Percentiles rank a stretch among this genome's conserved stretches.
phyloP scores from a whole-genome alignment of 306 rosid species.

The Mucuna pruriens region DNA sequence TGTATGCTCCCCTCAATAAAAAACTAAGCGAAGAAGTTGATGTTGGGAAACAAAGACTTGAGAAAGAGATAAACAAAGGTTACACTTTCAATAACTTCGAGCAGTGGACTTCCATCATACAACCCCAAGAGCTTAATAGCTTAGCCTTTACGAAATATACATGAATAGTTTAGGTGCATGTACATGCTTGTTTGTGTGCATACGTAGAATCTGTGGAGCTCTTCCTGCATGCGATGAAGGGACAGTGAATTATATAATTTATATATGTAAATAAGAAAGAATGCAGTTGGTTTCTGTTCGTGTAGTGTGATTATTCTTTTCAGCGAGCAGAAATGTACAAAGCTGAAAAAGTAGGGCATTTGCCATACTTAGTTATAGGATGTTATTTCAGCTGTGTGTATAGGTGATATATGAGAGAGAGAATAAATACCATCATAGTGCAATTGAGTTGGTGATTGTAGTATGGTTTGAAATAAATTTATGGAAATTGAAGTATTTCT shows the following conservation, averaged over 20 bases:
- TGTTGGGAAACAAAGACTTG: slow-evolving; percentile 30
- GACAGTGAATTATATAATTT: slow-evolving; percentile 25
- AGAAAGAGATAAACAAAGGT: slow-evolving; percentile 28
- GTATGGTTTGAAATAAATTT: slow-evolving; percentile 3
- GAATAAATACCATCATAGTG: slow-evolving; percentile 28
- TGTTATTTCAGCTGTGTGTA: slow-evolving; percentile 32
- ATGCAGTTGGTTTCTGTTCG: not conserved
- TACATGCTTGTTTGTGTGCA: slow-evolving; percentile 8
- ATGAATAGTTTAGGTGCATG: slow-evolving; percentile 11
- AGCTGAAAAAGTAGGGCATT: slow-evolving; percentile 28
- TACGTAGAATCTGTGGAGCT: slow-evolving; percentile 30
- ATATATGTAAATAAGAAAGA: slow-evolving; percentile 39
- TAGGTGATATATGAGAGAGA: slow-evolving; percentile 3
- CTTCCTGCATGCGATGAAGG: slow-evolving; percentile 7
- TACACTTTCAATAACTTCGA: slow-evolving; percentile 44
- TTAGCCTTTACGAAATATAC: slow-evolving; percentile 41
- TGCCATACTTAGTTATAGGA: slow-evolving; percentile 7
- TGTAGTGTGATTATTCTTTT: slow-evolving; percentile 41
- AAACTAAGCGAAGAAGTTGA: slow-evolving; percentile 38
- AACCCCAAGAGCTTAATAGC: slow-evolving; percentile 53
- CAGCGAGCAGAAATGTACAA: slow-evolving; percentile 20
- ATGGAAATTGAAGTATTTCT: not conserved
- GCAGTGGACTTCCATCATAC: slow-evolving; percentile 49
- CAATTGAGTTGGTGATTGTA: slow-evolving; percentile 27
- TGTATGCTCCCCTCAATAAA: slow-evolving; percentile 37